A percentile compares a stretch with the other conserved stretches of the same genome.
Conservation (phyloP, 2,329 filamentous ascomycete species). For the Sordariomycetes sp. region DNA sequence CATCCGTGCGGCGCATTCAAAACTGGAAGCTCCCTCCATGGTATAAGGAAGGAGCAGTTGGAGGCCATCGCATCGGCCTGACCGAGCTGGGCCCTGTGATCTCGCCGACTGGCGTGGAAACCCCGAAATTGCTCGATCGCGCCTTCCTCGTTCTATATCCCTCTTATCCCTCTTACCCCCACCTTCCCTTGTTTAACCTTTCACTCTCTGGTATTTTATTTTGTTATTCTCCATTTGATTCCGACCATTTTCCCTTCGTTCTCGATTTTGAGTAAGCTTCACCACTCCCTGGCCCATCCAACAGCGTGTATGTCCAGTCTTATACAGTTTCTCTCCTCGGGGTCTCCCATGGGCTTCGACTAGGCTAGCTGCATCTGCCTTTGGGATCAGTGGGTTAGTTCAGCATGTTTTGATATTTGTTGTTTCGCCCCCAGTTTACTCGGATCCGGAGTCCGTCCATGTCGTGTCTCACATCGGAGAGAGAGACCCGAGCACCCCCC, state of each 20-base stretch:
- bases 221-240: background rate
- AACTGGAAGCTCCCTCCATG: background rate
- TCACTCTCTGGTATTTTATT: background rate
- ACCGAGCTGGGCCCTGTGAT: background rate
- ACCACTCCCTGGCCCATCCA: background rate
- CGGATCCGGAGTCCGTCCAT: background rate
- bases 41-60: background rate
- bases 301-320: background rate
- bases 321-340: background rate
- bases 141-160: background rate
- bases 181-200: background rate
- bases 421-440: background rate
- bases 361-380: background rate
- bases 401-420: background rate
- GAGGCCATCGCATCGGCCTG: background rate
- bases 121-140: background rate
- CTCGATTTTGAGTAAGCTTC: background rate
- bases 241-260: background rate
- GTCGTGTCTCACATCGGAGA: background rate
- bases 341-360: background rate
- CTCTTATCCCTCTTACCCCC: background rate
- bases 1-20: background rate
- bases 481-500: background rate
- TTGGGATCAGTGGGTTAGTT: background rate
- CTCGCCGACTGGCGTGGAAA: background rate